Evolutionary conservation across 768 basidiomycete genomes (phyloP).

Genomic region (Trametes elegans): DNA sequence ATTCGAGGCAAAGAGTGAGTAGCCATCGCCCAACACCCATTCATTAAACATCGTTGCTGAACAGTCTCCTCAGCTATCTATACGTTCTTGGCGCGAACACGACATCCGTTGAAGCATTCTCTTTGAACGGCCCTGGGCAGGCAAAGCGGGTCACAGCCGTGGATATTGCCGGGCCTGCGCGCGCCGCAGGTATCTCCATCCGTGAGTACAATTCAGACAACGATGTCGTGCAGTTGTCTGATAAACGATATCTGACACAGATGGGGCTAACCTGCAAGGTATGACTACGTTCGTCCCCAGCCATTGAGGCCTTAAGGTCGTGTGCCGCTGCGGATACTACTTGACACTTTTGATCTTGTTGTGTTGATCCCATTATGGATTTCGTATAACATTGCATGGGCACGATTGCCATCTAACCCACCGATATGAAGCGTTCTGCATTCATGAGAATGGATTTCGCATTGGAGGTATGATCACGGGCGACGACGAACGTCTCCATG

Average conservation of each 20-base stretch:
- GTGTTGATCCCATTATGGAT: too few species aligned
- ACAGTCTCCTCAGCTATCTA: constrained; percentile 35
- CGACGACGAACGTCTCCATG: too few species aligned
- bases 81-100: constrained; percentile 39
- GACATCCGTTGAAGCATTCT: constrained; percentile 38
- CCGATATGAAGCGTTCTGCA: too few species aligned
- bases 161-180: constrained; percentile 32
- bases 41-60: not conserved
- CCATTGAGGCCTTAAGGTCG: too few species aligned
- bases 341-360: too few species aligned
- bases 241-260: constrained; percentile 18
- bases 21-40: not conserved
- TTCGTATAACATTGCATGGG: not conserved
- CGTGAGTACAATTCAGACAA: too few species aligned
- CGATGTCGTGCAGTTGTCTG: too few species aligned
- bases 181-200: constrained; percentile 32
- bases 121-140: constrained; percentile 38
- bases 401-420: not conserved
- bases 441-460: not conserved
- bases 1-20: constrained; percentile 31
- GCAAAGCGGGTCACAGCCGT: constrained; percentile 33
- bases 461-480: not conserved
- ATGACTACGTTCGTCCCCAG: constrained; percentile 33
- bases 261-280: constrained; percentile 34
- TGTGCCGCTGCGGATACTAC: too few species aligned